Percentiles rank a stretch among this genome's conserved stretches.
phyloP scores from a whole-genome alignment of 305 asterid genomes.

The Rubia peregrina region DNA sequence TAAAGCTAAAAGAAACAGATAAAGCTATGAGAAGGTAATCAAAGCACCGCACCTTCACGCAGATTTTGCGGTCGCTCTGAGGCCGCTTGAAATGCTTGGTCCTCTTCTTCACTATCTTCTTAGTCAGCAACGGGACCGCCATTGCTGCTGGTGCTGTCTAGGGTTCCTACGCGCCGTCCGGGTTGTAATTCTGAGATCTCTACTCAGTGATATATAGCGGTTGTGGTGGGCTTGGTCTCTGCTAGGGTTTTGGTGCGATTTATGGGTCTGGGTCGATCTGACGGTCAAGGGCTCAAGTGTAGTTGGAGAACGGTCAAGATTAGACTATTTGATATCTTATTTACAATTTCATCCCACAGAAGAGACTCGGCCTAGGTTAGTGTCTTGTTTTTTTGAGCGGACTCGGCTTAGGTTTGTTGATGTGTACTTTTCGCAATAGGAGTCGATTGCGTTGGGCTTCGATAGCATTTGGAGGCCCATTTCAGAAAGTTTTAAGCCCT shows the following conservation, averaged over 20 bases:
- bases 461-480: no score
- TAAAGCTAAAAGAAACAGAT: background rate
- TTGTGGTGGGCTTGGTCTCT: background rate
- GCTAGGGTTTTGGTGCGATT: background rate
- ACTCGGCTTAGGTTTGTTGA: no score
- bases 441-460: no score
- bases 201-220: background rate
- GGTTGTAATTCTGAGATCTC: background rate
- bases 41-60: constrained; percentile 14
- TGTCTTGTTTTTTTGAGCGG: no score
- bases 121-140: constrained; percentile 21
- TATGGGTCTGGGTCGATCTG: background rate
- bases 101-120: constrained; percentile 25
- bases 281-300: background rate
- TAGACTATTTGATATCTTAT: background rate
- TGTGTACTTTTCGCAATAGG: no score
- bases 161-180: background rate
- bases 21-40: background rate
- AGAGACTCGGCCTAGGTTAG: no score
- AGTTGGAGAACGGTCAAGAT: background rate
- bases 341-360: no score
- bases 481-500: no score
- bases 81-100: constrained; percentile 24
- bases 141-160: constrained; percentile 7
- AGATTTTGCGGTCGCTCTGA: constrained; percentile 24